Evolutionary conservation across 83 land plant species (phyloP).

Genomic region (Diphasiastrum complanatum): DNA sequence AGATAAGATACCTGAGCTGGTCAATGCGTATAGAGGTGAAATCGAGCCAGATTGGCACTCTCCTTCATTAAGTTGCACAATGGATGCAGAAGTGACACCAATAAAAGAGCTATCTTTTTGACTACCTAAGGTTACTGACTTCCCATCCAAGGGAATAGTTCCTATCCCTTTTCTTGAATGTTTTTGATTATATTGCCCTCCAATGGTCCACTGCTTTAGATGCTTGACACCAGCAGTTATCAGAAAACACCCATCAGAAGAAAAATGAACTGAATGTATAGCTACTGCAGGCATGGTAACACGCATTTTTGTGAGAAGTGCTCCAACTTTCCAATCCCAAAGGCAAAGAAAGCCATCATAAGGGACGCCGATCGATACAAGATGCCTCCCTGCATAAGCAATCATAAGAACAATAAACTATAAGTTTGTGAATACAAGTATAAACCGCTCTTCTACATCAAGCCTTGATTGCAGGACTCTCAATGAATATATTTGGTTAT

Average conservation of each 20-base stretch:
- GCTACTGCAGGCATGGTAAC: background rate
- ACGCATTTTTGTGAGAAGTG: background rate
- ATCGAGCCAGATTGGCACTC: background rate
- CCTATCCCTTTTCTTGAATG: background rate
- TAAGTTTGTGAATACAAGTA: too few relatives aligned
- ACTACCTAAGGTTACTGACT: constrained; percentile 7
- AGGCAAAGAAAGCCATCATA: constrained; percentile 10
- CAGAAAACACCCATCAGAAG: constrained; percentile 8
- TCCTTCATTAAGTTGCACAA: background rate
- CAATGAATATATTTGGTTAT: too few relatives aligned
- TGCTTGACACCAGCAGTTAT: constrained; percentile 13
- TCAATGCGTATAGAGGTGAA: constrained; percentile 2
- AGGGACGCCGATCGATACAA: constrained; percentile 6
- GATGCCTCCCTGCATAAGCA: too few relatives aligned
- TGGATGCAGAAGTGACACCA: background rate
- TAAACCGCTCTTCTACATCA: too few relatives aligned
- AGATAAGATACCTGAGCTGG: background rate
- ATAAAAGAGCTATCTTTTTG: constrained; percentile 13
- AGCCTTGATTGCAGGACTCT: too few relatives aligned
- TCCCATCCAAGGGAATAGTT: background rate
- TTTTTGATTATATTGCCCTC: background rate
- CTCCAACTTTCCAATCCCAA: constrained; percentile 14
- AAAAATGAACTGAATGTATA: background rate
- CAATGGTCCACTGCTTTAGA: constrained; percentile 11
- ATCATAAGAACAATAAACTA: too few relatives aligned